Base-by-base conservation (phyloP, 2,329 filamentous ascomycete species). In the Diaporthe sp. region DNA sequence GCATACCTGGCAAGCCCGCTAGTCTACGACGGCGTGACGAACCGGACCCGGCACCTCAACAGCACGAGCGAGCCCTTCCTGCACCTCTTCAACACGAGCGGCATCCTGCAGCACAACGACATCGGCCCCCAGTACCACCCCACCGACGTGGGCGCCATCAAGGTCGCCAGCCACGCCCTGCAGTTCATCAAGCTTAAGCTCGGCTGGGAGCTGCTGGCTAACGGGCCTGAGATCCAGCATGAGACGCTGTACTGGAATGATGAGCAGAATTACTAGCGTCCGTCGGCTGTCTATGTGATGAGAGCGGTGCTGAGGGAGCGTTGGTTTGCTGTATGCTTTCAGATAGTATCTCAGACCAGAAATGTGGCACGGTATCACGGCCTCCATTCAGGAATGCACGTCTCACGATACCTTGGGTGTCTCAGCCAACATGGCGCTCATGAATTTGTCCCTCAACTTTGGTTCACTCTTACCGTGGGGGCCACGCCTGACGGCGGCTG, bases 31-130 rank as follows among this genome's bases (percentile, higher is more conserved):
- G 84, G 81, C 15, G 79, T 81, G 37, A 85, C 80, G 25, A 84
- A 85, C 70, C 82, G 78, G 30, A 84, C 80, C 1, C 81, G 79
- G 32, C 79, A 73, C 3, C 80, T 81, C 2, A 76, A 82, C 70
- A 79, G 74, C 30, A 78, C 79, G 17, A 79, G 78, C 50, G 78
- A 85, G 73, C 84, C 85, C 0, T 92, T 90, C 70, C 88, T 92
- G 39, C 87, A 91, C 78, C 90, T 90, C 77, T 92, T 92, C 82
- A 89, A 91, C 77, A 91, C 88, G 0, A 89, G 86, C 13, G 90
- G 90, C 0, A 89, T 92, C 58, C 79, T 92, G 77, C 88, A 91
- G 77, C 89, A 92, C 78, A 91, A 92, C 76, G 90, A 92, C 78
- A 89, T 91, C 74, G 86, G 84, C 2, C 89, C 90, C 9, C 84